These are phyloP conservation scores for Furcasterigmium furcatum DNA, from an alignment of 2,329 filamentous ascomycete genomes.

Conservation along the genomic window DNA sequence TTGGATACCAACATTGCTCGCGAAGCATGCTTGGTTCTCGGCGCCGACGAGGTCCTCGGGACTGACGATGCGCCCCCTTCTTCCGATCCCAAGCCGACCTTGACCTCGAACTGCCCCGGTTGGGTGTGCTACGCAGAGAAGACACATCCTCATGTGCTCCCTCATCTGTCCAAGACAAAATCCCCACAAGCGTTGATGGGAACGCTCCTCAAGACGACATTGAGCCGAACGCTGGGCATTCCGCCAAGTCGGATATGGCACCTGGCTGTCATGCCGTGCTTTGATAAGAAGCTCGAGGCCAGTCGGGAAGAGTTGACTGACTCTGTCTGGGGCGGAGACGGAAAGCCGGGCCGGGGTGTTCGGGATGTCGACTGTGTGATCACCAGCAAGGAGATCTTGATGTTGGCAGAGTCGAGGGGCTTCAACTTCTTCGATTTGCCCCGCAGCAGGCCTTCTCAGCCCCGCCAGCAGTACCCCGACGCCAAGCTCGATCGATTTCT, in stretches of 20 bases:
- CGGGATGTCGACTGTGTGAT: conserved; percentile 98
- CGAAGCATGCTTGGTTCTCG: conserved; percentile 78
- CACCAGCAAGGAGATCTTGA: conserved; percentile 89
- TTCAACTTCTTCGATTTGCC: conserved; percentile 70
- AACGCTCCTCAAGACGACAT: conserved; percentile 81
- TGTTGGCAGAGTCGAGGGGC: conserved; percentile 77
- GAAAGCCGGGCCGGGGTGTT: conserved; percentile 50
- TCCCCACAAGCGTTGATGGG: conserved; percentile 91
- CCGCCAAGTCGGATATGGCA: conserved; percentile 86
- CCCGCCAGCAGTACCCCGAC: conserved; percentile 67
- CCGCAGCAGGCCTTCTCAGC: conserved; percentile 52
- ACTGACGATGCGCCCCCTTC: conserved; percentile 11
- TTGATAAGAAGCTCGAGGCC: conserved; percentile 98
- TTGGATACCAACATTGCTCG: conserved; percentile 84
- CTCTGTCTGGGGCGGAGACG: conserved; percentile 61
- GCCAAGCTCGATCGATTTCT: conserved; percentile 67
- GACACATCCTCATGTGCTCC: conserved; percentile 89
- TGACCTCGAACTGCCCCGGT: conserved; percentile 90
- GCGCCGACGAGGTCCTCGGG: conserved; percentile 65
- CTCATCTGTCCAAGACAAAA: conserved; percentile 86
- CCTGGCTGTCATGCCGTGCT: conserved; percentile 94
- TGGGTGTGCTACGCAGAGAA: conserved; percentile 99
- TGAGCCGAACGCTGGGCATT: conserved; percentile 71
- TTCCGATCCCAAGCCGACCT: conserved; percentile 50
- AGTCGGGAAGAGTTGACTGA: conserved; percentile 90